Evolutionary conservation across 2,329 filamentous ascomycete genomes (phyloP), one percentile per base, ranked within the genome.

Genomic region (Diaporthe amygdali): DNA sequence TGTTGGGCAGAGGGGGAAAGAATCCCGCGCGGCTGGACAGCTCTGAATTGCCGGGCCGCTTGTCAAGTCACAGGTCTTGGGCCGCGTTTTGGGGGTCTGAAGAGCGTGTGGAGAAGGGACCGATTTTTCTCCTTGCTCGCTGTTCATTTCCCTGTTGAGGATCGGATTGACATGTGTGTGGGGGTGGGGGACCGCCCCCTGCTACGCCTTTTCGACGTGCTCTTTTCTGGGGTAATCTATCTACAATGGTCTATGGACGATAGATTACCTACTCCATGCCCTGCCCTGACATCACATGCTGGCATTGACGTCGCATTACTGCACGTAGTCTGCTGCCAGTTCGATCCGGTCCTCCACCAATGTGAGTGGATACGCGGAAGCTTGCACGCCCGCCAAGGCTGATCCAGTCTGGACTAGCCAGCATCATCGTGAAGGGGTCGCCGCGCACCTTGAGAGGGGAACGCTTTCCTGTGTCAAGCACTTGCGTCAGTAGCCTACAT

Each of bases 111-210:
- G 54, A 22, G 54, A 41, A 59, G 22, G 34, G 34, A 17, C 49
- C 22, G 7, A 27, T 25, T 59, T 41, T 59, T 41, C 7, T 32
- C 12, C n/a, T 12, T 39, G 5, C 54, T 56, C 54, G 54, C 54
- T 56, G 54, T 10, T 56, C 54, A 39, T 56, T 27, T n/a, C 54
- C 54, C 54, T 41, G 54, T 59, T 59, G 54, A 59, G 54, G 54
- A 27, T 59, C 54, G 54, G 22, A 59, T 59, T 59, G 34, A 22
- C 54, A 27, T 59, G 20, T 41, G 55, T 32, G 55, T 32, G 17
- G 39, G 55, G 55, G 39, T 46, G 39, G 37, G 55, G 54, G 25
- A 30, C 10, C 10, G 25, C 14, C 37, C 54, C 55, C 55, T 61
- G 39, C 27, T 2, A 15, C 30, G 17, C 5, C 5, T 44, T 39